Percentiles rank a stretch among this genome's conserved stretches.
These are phyloP conservation scores for Chionographis japonica DNA, from an alignment of 106 monocot species.

Conservation along the genomic window DNA sequence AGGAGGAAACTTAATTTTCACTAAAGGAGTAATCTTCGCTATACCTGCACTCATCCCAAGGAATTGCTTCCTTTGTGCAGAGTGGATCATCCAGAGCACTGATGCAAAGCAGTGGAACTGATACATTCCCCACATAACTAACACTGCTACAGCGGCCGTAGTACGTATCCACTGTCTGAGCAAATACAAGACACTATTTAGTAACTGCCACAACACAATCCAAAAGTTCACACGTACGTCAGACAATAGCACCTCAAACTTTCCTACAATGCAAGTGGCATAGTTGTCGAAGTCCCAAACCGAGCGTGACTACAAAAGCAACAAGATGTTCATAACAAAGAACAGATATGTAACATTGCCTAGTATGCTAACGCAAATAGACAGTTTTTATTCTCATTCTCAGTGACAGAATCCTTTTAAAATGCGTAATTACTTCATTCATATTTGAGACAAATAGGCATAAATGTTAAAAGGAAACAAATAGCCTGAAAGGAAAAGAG, in stretches of 20 bases:
- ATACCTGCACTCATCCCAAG: slow-evolving; percentile 97
- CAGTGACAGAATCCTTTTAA: too few species aligned
- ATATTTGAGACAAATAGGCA: too few species aligned
- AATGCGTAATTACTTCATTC: too few species aligned
- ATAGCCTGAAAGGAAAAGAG: too few species aligned
- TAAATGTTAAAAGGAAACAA: too few species aligned
- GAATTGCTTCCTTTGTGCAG: slow-evolving; percentile 95
- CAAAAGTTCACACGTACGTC: background rate
- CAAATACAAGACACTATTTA: slow-evolving; percentile 11
- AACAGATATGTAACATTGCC: too few species aligned
- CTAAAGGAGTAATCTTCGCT: background rate
- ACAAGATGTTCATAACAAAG: background rate
- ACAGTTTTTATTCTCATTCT: too few species aligned
- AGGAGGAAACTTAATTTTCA: background rate
- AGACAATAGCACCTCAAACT: slow-evolving; percentile 63
- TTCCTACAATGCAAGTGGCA: slow-evolving; percentile 75
- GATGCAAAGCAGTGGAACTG: slow-evolving; percentile 77
- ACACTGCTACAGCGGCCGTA: slow-evolving; percentile 79
- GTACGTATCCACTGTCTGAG: slow-evolving; percentile 91
- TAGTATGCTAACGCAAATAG: too few species aligned
- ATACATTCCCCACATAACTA: slow-evolving; percentile 58
- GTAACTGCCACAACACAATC: background rate
- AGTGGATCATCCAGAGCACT: slow-evolving; percentile 95
- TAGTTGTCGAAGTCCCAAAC: slow-evolving; percentile 87
- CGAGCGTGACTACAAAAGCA: slow-evolving; percentile 48